Evolutionary conservation across 208 protist species (phyloP), one percentile per base, ranked within the genome.

Genomic region (Wallacemonas sp.): DNA sequence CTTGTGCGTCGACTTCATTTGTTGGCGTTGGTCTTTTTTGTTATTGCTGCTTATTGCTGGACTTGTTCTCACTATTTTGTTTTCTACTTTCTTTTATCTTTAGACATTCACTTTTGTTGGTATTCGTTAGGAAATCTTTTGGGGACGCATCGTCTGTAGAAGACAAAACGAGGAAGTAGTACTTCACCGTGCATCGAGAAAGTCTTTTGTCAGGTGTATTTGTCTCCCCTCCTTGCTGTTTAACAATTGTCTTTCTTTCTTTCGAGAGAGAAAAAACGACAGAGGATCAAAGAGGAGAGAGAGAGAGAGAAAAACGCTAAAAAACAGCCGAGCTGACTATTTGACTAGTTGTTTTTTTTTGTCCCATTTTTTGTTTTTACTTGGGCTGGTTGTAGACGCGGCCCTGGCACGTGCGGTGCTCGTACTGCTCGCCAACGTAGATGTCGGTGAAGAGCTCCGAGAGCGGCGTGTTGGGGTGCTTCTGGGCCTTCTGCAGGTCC

Each of bases 391-490:
- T 61, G 76, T 90, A 95, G 5, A 93, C 81, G n/a, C 76, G 77
- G 4, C 84, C 84, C 70, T 95, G 87, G 70, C 79, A 87, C n/a
- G 87, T 90, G 70, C 89, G 86, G 76, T 90, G 79, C 63, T 83
- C 74, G 78, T 80, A 92, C 73, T 92, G 77, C 68, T 95, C 84
- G 9, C 87, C 88, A 27, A 47, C 29, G 62, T 97, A 98, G 72
- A 99, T 94, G 64, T 99, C 93, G 3, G 62, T 90, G 73, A 84
- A 95, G 32, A 98, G 81, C 70, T 98, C 92, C 41, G 74, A 74
- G 26, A 72, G 38, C 23, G 56, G 61, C 34, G 94, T 90, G 26
- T 86, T 64, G 38, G 82, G 66, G 30, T 87, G 60, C 46, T 83
- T 88, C 76, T 97, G 83, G 29, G 98, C 95, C 24, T 72, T 70